Percentiles rank a stretch among this genome's conserved stretches.
These are phyloP conservation scores for Colletotrichum tanaceti DNA, from an alignment of 2,329 filamentous ascomycete species.

Conservation along the genomic window DNA sequence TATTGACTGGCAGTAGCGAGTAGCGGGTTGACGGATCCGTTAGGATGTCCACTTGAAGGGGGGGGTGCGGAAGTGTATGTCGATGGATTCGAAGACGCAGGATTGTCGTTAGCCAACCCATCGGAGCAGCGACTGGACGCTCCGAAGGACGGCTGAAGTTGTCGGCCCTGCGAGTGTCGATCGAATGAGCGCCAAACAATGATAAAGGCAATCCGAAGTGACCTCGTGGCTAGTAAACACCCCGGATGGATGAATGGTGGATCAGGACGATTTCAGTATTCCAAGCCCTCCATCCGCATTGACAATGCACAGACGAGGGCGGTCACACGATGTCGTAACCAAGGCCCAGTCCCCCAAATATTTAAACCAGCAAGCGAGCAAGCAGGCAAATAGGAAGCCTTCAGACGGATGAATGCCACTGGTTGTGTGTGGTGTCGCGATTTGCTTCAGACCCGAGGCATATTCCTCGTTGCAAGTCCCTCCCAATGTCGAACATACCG, in stretches of 20 bases:
- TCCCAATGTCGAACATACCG: neutral
- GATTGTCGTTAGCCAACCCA: neutral
- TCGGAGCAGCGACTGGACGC: neutral
- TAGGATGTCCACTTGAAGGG: neutral
- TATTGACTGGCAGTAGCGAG: too few relatives aligned
- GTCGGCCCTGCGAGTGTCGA: neutral
- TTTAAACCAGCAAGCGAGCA: neutral
- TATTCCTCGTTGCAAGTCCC: constrained; percentile 4
- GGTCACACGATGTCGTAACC: constrained; percentile 28
- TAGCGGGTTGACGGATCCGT: too few relatives aligned
- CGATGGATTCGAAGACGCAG: neutral
- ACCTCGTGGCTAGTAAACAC: neutral
- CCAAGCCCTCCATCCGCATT: neutral
- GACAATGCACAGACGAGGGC: neutral
- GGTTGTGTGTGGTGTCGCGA: constrained; percentile 4
- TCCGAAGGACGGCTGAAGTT: neutral
- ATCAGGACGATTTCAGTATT: neutral
- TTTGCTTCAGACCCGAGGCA: neutral
- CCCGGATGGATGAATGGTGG: neutral
- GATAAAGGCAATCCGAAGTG: neutral
- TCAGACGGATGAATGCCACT: constrained; percentile 16
- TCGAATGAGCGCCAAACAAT: neutral
- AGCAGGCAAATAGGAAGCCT: neutral
- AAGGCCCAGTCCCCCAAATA: neutral
- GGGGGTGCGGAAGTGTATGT: neutral